Conservation (phyloP, 345 rosid species). For the Linum tenue region DNA sequence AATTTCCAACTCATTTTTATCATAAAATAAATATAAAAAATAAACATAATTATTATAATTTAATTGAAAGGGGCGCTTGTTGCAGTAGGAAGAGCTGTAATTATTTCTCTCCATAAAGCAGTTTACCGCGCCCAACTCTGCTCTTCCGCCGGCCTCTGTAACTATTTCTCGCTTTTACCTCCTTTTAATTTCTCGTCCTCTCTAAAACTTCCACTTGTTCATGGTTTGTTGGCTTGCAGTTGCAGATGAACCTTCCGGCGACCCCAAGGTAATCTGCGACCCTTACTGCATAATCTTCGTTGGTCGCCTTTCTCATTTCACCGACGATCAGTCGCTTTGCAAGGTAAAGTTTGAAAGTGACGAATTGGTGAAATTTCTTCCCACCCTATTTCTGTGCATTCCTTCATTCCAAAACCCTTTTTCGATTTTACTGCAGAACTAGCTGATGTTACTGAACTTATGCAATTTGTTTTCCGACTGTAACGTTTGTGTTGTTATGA, state of each 20-base stretch:
- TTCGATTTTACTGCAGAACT: background rate
- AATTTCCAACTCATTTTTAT: too few relatives aligned
- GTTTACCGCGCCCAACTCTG: constrained; percentile 77
- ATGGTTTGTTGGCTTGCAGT: background rate
- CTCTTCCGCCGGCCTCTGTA: constrained; percentile 77
- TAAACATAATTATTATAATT: too few relatives aligned
- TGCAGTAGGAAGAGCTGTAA: too few relatives aligned
- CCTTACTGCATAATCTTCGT: constrained; percentile 76
- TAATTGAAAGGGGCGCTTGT: too few relatives aligned
- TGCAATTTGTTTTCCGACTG: background rate
- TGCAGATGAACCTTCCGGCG: constrained; percentile 83
- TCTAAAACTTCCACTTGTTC: background rate
- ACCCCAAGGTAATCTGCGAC: constrained; percentile 61
- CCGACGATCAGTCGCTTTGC: constrained; percentile 53
- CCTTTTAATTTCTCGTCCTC: background rate
- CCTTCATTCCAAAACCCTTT: background rate
- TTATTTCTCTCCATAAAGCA: too few relatives aligned
- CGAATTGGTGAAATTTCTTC: background rate
- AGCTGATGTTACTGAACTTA: background rate
- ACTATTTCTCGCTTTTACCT: background rate
- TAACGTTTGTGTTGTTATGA: background rate
- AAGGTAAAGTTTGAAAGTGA: constrained; percentile 28
- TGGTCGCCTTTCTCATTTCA: constrained; percentile 66
- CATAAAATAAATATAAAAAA: too few relatives aligned
- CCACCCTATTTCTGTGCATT: too few relatives aligned